Conservation (phyloP, 441 rosid genomes). For the Syzygium syzygioides region DNA sequence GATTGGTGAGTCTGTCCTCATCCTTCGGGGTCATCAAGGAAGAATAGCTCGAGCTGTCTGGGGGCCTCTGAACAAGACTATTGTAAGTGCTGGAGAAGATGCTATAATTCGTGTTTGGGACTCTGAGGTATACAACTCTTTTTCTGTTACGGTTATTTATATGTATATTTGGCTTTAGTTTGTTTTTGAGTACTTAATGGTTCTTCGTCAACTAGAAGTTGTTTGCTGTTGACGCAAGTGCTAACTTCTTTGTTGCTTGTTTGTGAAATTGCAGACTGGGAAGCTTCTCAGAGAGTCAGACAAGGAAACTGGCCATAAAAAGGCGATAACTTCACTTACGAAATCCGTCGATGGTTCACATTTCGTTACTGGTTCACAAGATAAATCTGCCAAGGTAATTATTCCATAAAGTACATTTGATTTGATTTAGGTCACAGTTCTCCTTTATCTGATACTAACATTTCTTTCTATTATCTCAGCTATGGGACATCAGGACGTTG, state of each 20-base stretch:
- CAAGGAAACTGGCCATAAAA: conserved; percentile 70
- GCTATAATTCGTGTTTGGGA: conserved; percentile 78
- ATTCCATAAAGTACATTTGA: background rate
- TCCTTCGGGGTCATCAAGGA: conserved; percentile 68
- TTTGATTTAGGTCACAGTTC: background rate
- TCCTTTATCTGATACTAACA: background rate
- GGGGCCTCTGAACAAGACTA: conserved; percentile 84
- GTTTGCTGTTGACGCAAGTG: background rate
- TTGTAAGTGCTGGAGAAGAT: conserved; percentile 91
- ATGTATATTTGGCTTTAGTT: background rate
- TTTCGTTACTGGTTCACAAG: conserved; percentile 79
- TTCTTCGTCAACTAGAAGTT: background rate
- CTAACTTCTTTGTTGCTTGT: background rate
- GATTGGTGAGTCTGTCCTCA: conserved; percentile 50
- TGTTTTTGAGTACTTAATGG: background rate
- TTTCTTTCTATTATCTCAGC: conserved; percentile 25
- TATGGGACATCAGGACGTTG: conserved; percentile 75
- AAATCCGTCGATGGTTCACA: conserved; percentile 79
- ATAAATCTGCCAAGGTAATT: conserved; percentile 86
- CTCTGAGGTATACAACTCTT: conserved; percentile 47
- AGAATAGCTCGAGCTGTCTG: conserved; percentile 90
- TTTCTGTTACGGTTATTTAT: background rate
- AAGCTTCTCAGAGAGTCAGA: conserved; percentile 61
- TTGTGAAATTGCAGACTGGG: conserved; percentile 53
- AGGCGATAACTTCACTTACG: conserved; percentile 65